These are phyloP conservation scores for Biscogniauxia mediterranea DNA, from an alignment of 2,329 filamentous ascomycete genomes.

Conservation along the genomic window DNA sequence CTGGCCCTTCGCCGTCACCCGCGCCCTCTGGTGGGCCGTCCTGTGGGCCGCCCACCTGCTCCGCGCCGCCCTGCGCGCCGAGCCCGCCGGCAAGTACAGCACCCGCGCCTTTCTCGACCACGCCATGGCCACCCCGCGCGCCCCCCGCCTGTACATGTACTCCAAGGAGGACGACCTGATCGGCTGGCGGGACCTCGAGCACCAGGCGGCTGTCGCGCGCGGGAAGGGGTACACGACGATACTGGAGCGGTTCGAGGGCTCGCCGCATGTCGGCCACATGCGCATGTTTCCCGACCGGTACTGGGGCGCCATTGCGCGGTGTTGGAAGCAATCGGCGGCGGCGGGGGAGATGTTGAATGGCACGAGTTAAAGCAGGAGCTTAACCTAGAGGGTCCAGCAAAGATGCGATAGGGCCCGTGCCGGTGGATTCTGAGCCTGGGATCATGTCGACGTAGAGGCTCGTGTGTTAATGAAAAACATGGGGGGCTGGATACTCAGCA, in stretches of 20 bases:
- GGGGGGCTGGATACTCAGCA: too few relatives aligned
- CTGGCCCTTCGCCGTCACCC: conserved; percentile 48
- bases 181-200: conserved; percentile 52
- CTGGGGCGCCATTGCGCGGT: conserved; percentile 46
- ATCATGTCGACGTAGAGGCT: too few relatives aligned
- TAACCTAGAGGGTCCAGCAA: not conserved
- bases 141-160: conserved; percentile 56
- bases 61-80: conserved; percentile 37
- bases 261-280: conserved; percentile 62
- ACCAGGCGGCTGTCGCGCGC: conserved; percentile 48
- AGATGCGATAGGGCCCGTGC: not conserved
- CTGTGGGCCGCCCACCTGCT: conserved; percentile 38
- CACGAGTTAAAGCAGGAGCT: conserved; percentile 8
- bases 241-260: conserved; percentile 54
- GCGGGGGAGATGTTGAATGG: conserved; percentile 5
- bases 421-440: not conserved
- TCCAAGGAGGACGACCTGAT: conserved; percentile 59
- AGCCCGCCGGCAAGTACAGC: conserved; percentile 42
- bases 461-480: too few relatives aligned
- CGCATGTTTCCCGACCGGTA: conserved; percentile 55
- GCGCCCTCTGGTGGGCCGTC: conserved; percentile 45
- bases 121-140: conserved; percentile 33
- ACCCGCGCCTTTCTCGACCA: conserved; percentile 37
- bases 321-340: conserved; percentile 28
- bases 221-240: conserved; percentile 48